Conservation (phyloP, 2,329 filamentous ascomycete species). For the Alternaria incomplexa region DNA sequence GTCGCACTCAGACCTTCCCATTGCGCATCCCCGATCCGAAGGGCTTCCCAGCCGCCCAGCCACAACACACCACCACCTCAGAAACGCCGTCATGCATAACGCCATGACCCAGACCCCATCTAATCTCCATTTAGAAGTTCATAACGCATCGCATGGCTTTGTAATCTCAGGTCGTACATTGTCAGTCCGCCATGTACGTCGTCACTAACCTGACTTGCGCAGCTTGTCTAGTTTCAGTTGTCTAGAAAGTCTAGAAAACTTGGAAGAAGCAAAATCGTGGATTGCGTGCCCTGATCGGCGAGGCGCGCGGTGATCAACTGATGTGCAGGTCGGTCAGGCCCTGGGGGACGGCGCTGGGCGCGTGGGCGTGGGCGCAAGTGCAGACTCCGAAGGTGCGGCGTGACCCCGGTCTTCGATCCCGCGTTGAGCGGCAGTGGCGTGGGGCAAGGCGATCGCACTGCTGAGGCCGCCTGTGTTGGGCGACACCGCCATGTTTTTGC, state of each 20-base stretch:
- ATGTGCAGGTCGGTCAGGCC: slow-evolving; percentile 4
- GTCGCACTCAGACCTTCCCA: neutral
- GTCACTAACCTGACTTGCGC: neutral
- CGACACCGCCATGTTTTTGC: neutral
- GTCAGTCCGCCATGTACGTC: neutral
- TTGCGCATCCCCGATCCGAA: neutral
- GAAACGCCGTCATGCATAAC: slow-evolving; percentile 3
- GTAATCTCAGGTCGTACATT: neutral
- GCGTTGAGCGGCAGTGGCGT: slow-evolving; percentile 12
- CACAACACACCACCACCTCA: slow-evolving; percentile 2
- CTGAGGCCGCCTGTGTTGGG: neutral
- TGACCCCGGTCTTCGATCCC: slow-evolving; percentile 6
- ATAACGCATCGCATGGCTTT: neutral
- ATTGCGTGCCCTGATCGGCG: neutral
- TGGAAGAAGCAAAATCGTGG: neutral
- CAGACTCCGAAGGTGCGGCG: neutral
- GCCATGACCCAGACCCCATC: neutral
- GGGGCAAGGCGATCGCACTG: neutral
- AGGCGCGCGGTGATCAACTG: neutral
- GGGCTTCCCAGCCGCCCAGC: slow-evolving; percentile 4
- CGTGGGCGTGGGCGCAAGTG: neutral
- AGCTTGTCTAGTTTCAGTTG: neutral
- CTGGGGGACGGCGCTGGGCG: neutral
- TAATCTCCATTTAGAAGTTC: slow-evolving; percentile 1
- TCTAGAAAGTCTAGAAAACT: neutral